phyloP scores from a whole-genome alignment of 768 basidiomycete genomes.

The Pleurotus ostreatus region DNA sequence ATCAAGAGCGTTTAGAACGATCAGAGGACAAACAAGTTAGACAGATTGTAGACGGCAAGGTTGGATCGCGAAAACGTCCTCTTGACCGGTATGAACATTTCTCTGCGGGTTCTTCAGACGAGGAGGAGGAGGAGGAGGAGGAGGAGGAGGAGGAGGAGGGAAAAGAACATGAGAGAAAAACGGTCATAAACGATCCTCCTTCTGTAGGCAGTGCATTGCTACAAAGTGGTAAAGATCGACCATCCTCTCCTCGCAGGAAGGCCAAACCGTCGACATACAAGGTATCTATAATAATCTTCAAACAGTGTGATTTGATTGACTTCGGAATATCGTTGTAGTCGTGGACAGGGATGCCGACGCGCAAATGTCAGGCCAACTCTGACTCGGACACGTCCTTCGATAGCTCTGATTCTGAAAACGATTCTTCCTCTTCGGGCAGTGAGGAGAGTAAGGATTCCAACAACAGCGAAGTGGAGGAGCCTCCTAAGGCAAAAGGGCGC shows the following conservation, averaged over 20 bases:
- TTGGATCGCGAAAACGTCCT: conserved; percentile 47
- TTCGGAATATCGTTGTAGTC: conserved; percentile 20
- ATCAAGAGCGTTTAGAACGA: conserved; percentile 55
- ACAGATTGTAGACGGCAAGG: conserved; percentile 43
- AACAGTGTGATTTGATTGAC: too few relatives aligned
- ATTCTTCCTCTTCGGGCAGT: conserved; percentile 27
- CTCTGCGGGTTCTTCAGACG: conserved; percentile 8
- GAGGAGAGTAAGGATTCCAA: conserved; percentile 14
- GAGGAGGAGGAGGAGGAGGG: conserved; percentile 6
- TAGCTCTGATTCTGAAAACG: conserved; percentile 75
- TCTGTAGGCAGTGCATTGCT: conserved; percentile 63
- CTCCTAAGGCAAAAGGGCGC: conserved; percentile 30
- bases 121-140: conserved; percentile 12
- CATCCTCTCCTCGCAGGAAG: conserved; percentile 44
- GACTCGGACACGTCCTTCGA: conserved; percentile 69
- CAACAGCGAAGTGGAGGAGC: conserved; percentile 18
- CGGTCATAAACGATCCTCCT: not conserved
- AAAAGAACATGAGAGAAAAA: too few relatives aligned
- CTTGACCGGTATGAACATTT: conserved; percentile 31
- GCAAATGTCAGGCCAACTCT: conserved; percentile 18
- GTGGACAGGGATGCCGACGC: conserved; percentile 38
- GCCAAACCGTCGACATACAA: conserved; percentile 40
- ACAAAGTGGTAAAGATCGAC: conserved; percentile 56
- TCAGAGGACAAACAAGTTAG: conserved; percentile 57
- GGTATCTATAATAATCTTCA: not conserved